Base-by-base conservation (phyloP, 371 early-diverging fungal genomes). In the Apophysomyces variabilis region DNA sequence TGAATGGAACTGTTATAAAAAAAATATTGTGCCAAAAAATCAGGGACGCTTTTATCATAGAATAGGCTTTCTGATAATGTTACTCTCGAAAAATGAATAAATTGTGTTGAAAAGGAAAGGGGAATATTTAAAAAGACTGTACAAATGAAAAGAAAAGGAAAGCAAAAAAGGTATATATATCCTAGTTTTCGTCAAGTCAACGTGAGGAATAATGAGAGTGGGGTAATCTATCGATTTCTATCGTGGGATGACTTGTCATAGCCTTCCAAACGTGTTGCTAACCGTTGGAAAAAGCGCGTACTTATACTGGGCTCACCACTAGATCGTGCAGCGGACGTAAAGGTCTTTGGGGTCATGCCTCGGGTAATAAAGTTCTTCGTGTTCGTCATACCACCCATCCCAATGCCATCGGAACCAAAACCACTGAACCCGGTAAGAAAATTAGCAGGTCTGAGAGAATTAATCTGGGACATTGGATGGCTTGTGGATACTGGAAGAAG, bases 201-300 rank as follows among this genome's bases (percentile, higher is more conserved):
- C 21, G 54, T 50, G 21, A 50, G 54, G 54, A 50, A 21, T 16
- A 21, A 9, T 18, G 54, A 21, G 16, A 5, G 54, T 12, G 60
- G 43, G 41, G 43, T 36, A 14, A 36, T 50, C 36, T 46, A 54
- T 38, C 38, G 37, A 62, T 5, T 50, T 62, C 21, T 60, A 60
- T 66, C 56, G 38, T 46, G 38, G 36, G 54, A 60, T 57, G 47
- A n/a, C 18, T 70, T 73, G 35, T 77, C 72, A 50, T 79, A 72
- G 43, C 73, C 70, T 54, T 82, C 79, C 45, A 82, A 58, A 38
- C 79, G 66, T 7, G 75, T 75, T 13, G 83, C 73, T 14, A 82
- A 56, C 37, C 79, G 74, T 59, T 79, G 83, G 64, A 82, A 82
- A 61, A 82, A 79, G 18, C 78, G 67, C 16, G 83, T 82, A 8